Conservation (phyloP, 2,329 filamentous ascomycete genomes). For the Trichoderma arundinaceum region DNA sequence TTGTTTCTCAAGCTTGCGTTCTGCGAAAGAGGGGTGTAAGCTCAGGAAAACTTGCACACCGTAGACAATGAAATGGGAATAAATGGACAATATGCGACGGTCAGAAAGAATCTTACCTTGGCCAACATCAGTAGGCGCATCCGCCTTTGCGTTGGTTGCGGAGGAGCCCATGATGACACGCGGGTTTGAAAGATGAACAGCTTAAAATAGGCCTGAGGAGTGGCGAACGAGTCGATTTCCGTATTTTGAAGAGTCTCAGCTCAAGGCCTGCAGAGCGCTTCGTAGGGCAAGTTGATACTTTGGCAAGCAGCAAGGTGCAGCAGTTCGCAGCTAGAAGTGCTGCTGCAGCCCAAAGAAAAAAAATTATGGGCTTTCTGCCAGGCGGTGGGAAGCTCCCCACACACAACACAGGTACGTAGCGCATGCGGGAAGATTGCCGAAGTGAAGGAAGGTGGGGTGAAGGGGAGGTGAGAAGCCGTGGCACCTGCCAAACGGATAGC, state of each 20-base stretch:
- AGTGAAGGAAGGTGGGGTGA: conserved; percentile 17
- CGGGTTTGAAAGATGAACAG: neutral
- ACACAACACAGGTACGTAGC: conserved; percentile 6
- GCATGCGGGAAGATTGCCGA: conserved; percentile 20
- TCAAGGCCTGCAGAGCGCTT: too few relatives aligned
- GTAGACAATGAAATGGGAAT: neutral
- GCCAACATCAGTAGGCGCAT: neutral
- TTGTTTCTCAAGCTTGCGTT: conserved; percentile 38
- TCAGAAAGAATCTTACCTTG: neutral
- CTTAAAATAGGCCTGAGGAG: neutral
- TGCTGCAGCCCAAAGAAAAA: conserved; percentile 8
- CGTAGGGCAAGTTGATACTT: conserved; percentile 1
- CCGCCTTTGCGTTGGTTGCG: neutral
- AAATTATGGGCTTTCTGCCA: conserved; percentile 20
- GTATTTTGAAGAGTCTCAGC: neutral
- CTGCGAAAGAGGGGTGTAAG: neutral
- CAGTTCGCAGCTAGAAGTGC: conserved; percentile 9
- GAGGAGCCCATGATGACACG: conserved; percentile 16
- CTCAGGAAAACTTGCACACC: neutral
- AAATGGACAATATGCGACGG: neutral
- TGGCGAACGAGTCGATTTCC: neutral
- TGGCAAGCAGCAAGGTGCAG: neutral
- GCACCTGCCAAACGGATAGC: conserved; percentile 21
- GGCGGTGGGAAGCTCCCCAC: conserved; percentile 14
- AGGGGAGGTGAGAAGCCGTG: conserved; percentile 9